Percentiles rank a stretch among this genome's conserved stretches.
Evolutionary conservation across 192 early-diverging fungal genomes (phyloP).

Genomic region (Coemansia umbellata): DNA sequence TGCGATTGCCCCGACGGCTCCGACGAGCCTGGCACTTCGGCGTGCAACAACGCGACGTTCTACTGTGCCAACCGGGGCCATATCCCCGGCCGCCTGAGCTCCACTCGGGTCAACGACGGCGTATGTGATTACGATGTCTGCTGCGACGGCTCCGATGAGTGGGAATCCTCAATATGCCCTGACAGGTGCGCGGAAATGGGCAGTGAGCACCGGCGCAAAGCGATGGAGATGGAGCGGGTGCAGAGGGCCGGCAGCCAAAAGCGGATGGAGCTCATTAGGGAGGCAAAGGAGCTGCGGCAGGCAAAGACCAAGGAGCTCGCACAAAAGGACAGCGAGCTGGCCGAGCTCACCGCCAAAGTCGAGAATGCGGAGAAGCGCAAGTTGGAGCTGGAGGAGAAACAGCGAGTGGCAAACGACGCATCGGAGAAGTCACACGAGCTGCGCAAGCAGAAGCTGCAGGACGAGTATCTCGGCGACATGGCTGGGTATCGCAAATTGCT

Average conservation of each 20-base stretch:
- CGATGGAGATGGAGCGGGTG: constrained; percentile 22
- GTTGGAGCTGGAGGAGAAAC: constrained; percentile 21
- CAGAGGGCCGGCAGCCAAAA: constrained; percentile 16
- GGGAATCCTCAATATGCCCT: constrained; percentile 57
- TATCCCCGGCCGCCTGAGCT: constrained; percentile 59
- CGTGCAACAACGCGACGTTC: constrained; percentile 76
- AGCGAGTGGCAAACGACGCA: neutral
- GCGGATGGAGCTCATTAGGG: constrained; percentile 14
- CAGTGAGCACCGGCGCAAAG: constrained; percentile 28
- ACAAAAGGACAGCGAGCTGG: constrained; percentile 7
- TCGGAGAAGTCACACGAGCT: constrained; percentile 6
- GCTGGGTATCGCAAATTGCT: constrained; percentile 22
- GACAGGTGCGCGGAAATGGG: constrained; percentile 72
- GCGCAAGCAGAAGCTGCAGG: constrained; percentile 29
- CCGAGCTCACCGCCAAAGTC: constrained; percentile 5
- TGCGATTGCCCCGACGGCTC: constrained; percentile 94
- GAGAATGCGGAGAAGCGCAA: constrained; percentile 28
- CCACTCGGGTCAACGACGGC: constrained; percentile 86
- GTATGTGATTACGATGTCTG: constrained; percentile 86
- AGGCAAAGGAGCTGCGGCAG: constrained; percentile 21
- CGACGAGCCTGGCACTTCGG: constrained; percentile 95
- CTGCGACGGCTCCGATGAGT: constrained; percentile 96
- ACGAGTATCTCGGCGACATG: constrained; percentile 18
- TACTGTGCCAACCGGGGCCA: constrained; percentile 83
- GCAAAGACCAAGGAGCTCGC: constrained; percentile 18